Evolutionary conservation across 768 basidiomycete genomes (phyloP).

Genomic region (Strobilomyces dryophilus): DNA sequence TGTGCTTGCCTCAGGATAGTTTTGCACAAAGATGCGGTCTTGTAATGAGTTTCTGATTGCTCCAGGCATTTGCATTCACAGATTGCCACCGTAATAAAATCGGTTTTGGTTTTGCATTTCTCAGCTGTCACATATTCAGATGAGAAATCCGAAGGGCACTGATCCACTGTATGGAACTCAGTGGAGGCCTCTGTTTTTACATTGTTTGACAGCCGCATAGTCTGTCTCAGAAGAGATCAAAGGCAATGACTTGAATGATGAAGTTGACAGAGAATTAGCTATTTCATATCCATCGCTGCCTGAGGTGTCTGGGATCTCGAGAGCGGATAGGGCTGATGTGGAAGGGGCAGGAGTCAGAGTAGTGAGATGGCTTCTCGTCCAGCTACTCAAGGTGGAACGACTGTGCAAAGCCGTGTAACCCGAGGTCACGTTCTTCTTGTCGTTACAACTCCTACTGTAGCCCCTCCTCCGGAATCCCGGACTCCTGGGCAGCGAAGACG

Average conservation of each 20-base stretch:
- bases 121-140: conserved; percentile 52
- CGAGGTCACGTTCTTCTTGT: conserved; percentile 52
- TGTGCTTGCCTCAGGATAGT: conserved; percentile 33
- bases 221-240: conserved; percentile 55
- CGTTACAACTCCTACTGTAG: conserved; percentile 38
- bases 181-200: conserved; percentile 40
- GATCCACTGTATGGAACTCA: conserved; percentile 47
- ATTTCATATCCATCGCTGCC: conserved; percentile 52
- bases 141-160: conserved; percentile 37
- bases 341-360: conserved; percentile 33
- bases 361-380: conserved; percentile 31
- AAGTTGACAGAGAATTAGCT: conserved; percentile 39
- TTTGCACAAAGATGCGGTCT: conserved; percentile 42
- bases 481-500: conserved; percentile 55
- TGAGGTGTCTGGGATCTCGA: conserved; percentile 31
- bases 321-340: conserved; percentile 22
- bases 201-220: conserved; percentile 39
- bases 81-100: conserved; percentile 44
- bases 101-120: conserved; percentile 35
- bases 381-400: conserved; percentile 32
- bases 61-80: conserved; percentile 30
- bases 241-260: conserved; percentile 55
- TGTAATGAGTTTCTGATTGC: conserved; percentile 45
- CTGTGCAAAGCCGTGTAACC: conserved; percentile 32
- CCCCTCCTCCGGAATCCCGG: conserved; percentile 53